These are phyloP conservation scores for Jamesozyma gamospora DNA, from an alignment of 805 yeast species.

Conservation along the genomic window DNA sequence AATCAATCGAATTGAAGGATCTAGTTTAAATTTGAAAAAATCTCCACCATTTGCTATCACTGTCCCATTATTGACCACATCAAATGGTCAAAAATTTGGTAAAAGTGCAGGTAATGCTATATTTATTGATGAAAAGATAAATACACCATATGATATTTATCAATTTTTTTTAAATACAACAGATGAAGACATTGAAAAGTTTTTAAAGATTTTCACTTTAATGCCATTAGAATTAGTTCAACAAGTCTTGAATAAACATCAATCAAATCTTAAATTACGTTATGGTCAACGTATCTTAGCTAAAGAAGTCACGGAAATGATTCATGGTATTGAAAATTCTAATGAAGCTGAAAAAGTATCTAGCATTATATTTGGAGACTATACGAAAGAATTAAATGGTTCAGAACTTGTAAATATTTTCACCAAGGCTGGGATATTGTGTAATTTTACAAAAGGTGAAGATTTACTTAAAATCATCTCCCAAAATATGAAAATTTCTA, in stretches of 20 bases:
- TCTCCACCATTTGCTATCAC: slow-evolving; percentile 64
- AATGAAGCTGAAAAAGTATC: slow-evolving; percentile 57
- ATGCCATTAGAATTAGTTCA: slow-evolving; percentile 56
- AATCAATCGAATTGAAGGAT: slow-evolving; percentile 44
- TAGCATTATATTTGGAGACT: slow-evolving; percentile 43
- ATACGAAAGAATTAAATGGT: slow-evolving; percentile 4
- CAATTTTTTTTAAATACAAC: slow-evolving; percentile 75
- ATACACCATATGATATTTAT: slow-evolving; percentile 72
- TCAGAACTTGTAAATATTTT: slow-evolving; percentile 12
- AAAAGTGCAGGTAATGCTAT: slow-evolving; percentile 96
- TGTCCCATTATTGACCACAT: slow-evolving; percentile 79
- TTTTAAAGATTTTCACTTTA: slow-evolving; percentile 70
- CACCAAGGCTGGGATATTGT: slow-evolving; percentile 14
- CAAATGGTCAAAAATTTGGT: slow-evolving; percentile 89
- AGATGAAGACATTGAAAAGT: slow-evolving; percentile 62
- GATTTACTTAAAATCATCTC: slow-evolving; percentile 44
- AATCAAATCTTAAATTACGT: slow-evolving; percentile 49
- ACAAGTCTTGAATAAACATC: slow-evolving; percentile 43
- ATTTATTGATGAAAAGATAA: slow-evolving; percentile 65
- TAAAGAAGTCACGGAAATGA: slow-evolving; percentile 70
- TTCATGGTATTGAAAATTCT: slow-evolving; percentile 78
- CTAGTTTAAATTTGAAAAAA: slow-evolving; percentile 14
- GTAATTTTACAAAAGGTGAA: slow-evolving; percentile 20
- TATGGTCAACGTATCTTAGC: slow-evolving; percentile 74
- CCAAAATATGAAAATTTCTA: slow-evolving; percentile 38